Conservation (phyloP, 768 basidiomycete genomes). For the Artomyces pyxidatus region DNA sequence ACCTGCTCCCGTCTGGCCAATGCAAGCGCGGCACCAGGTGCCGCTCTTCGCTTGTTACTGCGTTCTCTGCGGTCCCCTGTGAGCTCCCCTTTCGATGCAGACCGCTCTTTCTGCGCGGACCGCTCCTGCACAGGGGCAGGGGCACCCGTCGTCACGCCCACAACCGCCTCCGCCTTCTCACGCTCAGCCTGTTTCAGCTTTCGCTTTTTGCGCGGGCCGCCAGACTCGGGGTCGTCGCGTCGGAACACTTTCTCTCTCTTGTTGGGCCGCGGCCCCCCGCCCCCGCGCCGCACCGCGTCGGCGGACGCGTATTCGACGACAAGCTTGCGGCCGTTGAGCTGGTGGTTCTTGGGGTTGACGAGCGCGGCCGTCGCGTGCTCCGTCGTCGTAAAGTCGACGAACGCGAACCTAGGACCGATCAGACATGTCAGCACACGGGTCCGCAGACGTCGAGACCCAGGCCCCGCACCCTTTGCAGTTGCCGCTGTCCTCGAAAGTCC, state of each 20-base stretch:
- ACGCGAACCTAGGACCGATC: conserved; percentile 63
- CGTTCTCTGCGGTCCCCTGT: conserved; percentile 4
- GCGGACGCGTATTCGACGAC: conserved; percentile 85
- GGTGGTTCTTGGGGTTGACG: conserved; percentile 78
- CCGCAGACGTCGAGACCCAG: background rate
- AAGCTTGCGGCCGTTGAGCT: conserved; percentile 74
- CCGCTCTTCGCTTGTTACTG: conserved; percentile 34
- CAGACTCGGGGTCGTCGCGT: too few relatives aligned
- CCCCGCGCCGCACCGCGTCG: conserved; percentile 84
- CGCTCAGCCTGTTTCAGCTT: background rate
- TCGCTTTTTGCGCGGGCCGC: background rate
- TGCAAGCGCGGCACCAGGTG: conserved; percentile 76
- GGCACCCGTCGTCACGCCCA: too few relatives aligned
- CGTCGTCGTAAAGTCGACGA: conserved; percentile 79
- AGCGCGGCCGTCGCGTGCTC: conserved; percentile 79
- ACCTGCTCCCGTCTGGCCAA: conserved; percentile 68
- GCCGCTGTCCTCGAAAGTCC: conserved; percentile 94
- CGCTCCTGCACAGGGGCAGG: too few relatives aligned
- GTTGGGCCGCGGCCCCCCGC: conserved; percentile 15
- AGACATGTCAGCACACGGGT: background rate
- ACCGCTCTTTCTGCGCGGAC: too few relatives aligned
- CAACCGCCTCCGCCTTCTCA: too few relatives aligned
- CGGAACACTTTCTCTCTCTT: background rate
- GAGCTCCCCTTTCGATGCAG: background rate
- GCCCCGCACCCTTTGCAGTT: conserved; percentile 86